A percentile compares a stretch with the other conserved stretches of the same genome.
Evolutionary conservation across 139 green algal genomes (phyloP).

Genomic region (Chlorella sorokiniana): DNA sequence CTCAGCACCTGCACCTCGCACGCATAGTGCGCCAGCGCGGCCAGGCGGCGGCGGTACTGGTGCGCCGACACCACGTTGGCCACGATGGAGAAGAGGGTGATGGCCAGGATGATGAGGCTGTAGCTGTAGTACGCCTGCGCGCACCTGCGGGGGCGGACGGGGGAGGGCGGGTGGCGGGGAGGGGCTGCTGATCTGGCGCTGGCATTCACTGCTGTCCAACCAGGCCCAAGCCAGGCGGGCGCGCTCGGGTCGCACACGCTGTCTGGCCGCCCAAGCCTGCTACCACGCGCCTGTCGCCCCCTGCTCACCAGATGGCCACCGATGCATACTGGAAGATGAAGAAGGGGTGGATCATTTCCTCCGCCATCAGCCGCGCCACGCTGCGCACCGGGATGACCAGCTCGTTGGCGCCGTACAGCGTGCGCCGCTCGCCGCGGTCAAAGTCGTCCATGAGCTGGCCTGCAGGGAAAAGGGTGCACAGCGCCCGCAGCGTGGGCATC

Average conservation of each 20-base stretch:
- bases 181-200: neutral
- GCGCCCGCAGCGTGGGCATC: neutral
- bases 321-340: constrained; percentile 50
- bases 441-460: constrained; percentile 38
- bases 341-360: constrained; percentile 49
- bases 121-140: constrained; percentile 42
- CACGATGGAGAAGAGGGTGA: constrained; percentile 46
- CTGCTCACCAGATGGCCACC: constrained; percentile 40
- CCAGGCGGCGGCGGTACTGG: constrained; percentile 31
- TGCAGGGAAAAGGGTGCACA: neutral
- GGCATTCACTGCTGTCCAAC: neutral
- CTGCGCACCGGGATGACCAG: constrained; percentile 34
- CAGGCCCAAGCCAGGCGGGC: no score
- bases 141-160: constrained; percentile 19
- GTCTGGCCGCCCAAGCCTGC: no score
- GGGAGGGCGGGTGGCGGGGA: neutral
- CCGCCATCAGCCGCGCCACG: constrained; percentile 25
- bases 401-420: constrained; percentile 44
- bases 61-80: constrained; percentile 30
- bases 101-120: constrained; percentile 38
- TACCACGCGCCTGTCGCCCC: neutral
- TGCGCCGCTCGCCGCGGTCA: constrained; percentile 23
- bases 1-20: constrained; percentile 39
- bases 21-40: constrained; percentile 42
- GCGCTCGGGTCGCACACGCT: no score